These are phyloP conservation scores for Aureobasidium sp. DNA, from an alignment of 2,329 filamentous ascomycete genomes.

Conservation along the genomic window DNA sequence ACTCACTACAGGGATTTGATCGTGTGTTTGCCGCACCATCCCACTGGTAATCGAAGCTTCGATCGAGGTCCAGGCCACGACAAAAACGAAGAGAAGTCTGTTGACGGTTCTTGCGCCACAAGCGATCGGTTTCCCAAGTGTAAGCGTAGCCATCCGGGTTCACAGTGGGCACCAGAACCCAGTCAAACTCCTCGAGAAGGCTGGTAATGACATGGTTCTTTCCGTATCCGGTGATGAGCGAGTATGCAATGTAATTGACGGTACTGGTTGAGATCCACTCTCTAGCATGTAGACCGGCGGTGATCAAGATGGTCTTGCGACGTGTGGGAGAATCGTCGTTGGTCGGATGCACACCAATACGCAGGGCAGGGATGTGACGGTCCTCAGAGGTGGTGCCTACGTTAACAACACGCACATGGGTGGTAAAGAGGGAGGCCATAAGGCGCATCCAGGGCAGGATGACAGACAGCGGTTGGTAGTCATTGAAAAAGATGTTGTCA, in stretches of 20 bases:
- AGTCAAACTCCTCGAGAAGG: conserved; percentile 74
- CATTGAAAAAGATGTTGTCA: conserved; percentile 77
- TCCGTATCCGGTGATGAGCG: conserved; percentile 72
- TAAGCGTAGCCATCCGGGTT: conserved; percentile 96
- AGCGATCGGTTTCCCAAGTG: conserved; percentile 79
- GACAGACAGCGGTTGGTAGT: conserved; percentile 82
- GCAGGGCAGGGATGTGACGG: conserved; percentile 72
- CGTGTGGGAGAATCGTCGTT: conserved; percentile 37
- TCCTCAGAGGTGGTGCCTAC: conserved; percentile 85
- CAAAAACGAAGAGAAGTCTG: conserved; percentile 75
- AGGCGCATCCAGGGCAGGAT: conserved; percentile 88
- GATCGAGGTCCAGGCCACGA: conserved; percentile 79
- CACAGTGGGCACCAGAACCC: conserved; percentile 76
- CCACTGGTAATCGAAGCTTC: conserved; percentile 79
- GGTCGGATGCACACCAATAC: conserved; percentile 56
- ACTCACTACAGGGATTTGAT: conserved; percentile 82
- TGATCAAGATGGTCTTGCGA: conserved; percentile 71
- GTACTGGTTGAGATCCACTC: conserved; percentile 96
- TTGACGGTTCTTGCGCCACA: conserved; percentile 94
- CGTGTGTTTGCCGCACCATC: conserved; percentile 49
- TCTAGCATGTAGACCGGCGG: conserved; percentile 80
- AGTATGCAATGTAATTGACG: conserved; percentile 84
- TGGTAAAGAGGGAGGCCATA: conserved; percentile 81
- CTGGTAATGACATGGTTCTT: conserved; percentile 62
- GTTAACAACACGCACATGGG: conserved; percentile 61